Evolutionary conservation across 208 protist species (phyloP), one percentile per base, ranked within the genome.

Genomic region (Leishmania gerbilli): DNA sequence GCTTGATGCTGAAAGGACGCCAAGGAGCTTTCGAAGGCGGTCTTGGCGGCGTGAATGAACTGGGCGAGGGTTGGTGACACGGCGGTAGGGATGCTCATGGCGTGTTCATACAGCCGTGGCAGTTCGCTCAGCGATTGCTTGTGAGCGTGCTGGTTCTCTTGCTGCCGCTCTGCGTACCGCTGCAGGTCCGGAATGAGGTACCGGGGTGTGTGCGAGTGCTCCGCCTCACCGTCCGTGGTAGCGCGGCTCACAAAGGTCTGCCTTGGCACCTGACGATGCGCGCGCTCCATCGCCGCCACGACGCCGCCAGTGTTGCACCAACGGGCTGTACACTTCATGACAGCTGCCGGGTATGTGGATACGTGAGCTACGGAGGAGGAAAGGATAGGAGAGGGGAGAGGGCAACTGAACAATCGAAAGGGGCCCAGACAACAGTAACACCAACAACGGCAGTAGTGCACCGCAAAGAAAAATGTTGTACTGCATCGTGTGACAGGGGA

Each of bases 211-310:
- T 45, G 55, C 24, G 56, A 34, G 31, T 68, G 53, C 31, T 60
- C 72, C 34, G 34, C 72, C 51, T 62, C 72, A 64, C 21, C 72
- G 13, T 76, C 72, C 40, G 72, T 27, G 72, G 68, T 2, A 13
- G 37, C 3, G 40, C 69, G 45, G 24, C 45, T 47, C n/a, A 67
- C 67, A 69, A 79, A 76, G 67, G 55, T 60, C 45, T 71, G 80
- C 80, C 67, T 68, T 65, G 74, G 56, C 56, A 67, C 56, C 27
- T 64, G n/a, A 1, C 76, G 76, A 68, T 71, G 47, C 53, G 67
- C 77, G 13, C 77, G 77, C n/a, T 8, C 77, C 77, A 80, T 80
- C 37, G 77, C 77, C 68, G 62, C 77, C 34, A 65, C 67, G 37
- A 80, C 67, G 37, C 37, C 40, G 9, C 40, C 9, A 0, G 51